These are phyloP conservation scores for Thoreauomyces humboldtii DNA, from an alignment of 192 early-diverging fungal genomes.

Conservation along the genomic window DNA sequence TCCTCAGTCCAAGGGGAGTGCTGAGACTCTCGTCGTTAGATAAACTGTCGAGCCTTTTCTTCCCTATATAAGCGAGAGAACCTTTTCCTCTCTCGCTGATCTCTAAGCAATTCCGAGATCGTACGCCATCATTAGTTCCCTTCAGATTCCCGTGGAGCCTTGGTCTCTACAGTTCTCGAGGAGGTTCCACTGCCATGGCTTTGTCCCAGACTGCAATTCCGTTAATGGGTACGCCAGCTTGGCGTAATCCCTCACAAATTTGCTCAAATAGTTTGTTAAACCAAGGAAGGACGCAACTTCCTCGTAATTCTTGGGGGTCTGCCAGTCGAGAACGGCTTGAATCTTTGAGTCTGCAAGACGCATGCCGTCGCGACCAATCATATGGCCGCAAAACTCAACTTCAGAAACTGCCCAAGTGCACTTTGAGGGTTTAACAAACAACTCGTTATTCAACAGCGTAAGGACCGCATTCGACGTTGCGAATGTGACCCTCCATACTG, in stretches of 20 bases:
- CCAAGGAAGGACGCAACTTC: constrained; percentile 19
- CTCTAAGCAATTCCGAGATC: too few relatives aligned
- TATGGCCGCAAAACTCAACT: constrained; percentile 4
- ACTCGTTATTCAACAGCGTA: too few relatives aligned
- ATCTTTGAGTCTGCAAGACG: constrained; percentile 23
- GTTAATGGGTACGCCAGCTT: constrained; percentile 9
- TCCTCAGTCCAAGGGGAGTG: too few relatives aligned
- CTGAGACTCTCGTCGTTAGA: too few relatives aligned
- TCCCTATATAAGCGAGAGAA: too few relatives aligned
- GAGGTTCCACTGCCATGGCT: too few relatives aligned
- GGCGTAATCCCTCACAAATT: constrained; percentile 11
- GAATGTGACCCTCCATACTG: constrained; percentile 1
- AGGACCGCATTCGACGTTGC: too few relatives aligned
- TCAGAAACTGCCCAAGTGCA: not conserved
- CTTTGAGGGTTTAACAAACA: not conserved
- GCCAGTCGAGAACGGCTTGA: constrained; percentile 13
- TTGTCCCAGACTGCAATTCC: constrained; percentile 31
- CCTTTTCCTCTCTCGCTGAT: too few relatives aligned
- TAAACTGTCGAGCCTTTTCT: too few relatives aligned
- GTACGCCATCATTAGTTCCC: too few relatives aligned
- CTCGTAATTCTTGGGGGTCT: not conserved
- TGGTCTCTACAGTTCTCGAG: too few relatives aligned
- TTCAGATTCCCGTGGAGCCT: too few relatives aligned
- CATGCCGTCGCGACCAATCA: not conserved
- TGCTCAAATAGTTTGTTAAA: constrained; percentile 11